phyloP scores from a whole-genome alignment of 1,284 basidiomycete genomes.

The Sporisorium scitamineum region DNA sequence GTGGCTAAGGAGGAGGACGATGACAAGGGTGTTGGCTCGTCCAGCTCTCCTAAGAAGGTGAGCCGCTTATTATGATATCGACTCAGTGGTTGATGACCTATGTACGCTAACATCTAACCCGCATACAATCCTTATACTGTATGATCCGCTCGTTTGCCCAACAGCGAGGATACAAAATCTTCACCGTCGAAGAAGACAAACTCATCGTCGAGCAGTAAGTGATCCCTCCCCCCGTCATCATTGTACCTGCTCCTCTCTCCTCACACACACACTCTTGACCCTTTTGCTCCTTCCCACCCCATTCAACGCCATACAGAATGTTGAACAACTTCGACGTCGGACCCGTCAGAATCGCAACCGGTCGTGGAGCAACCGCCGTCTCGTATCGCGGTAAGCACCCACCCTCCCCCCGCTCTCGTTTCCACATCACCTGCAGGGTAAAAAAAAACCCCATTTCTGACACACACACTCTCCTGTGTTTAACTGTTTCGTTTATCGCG shows the following conservation, averaged over 20 bases:
- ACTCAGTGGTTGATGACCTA: too few relatives aligned
- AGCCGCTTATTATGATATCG: background rate
- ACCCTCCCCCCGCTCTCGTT: background rate
- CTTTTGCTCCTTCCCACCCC: background rate
- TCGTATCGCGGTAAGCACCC: slow-evolving; percentile 5
- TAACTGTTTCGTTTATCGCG: too few relatives aligned
- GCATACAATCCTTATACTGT: too few relatives aligned
- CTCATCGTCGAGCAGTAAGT: slow-evolving; percentile 26
- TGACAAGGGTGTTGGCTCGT: background rate
- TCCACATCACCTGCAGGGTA: background rate
- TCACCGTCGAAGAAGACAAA: slow-evolving; percentile 16
- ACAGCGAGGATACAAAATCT: background rate
- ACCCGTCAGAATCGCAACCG: background rate
- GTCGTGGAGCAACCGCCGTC: background rate
- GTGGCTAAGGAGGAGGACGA: background rate
- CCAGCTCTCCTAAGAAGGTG: slow-evolving; percentile 1
- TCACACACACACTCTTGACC: background rate
- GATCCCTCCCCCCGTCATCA: background rate
- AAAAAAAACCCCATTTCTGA: background rate
- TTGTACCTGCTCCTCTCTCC: too few relatives aligned
- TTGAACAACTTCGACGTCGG: slow-evolving; percentile 3
- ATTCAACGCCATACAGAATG: background rate
- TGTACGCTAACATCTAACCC: too few relatives aligned
- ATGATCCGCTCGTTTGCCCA: background rate
- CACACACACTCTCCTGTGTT: background rate